Conservation (phyloP, 2,329 filamentous ascomycete genomes). For the Cordyceps cicadae region DNA sequence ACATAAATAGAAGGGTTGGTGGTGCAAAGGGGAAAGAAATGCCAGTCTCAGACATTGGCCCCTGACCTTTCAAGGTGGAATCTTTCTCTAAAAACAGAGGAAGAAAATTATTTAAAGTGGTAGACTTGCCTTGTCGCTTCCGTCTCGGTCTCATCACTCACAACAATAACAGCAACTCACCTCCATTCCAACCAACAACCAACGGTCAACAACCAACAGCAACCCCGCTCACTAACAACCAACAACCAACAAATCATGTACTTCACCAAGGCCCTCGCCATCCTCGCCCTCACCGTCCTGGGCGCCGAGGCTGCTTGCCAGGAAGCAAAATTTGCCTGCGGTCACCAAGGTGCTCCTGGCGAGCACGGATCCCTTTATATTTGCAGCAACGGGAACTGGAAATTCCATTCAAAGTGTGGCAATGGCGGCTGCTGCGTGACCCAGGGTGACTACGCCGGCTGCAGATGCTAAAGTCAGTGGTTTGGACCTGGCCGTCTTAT, state of each 20-base stretch:
- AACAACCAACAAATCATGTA: background rate
- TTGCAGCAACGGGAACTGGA: slow-evolving; percentile 3
- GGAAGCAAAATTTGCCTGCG: background rate
- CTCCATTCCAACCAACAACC: background rate
- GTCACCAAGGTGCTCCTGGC: background rate
- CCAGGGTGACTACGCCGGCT: slow-evolving; percentile 1
- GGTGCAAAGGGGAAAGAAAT: too few species aligned
- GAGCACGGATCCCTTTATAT: background rate
- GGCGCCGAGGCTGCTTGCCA: background rate
- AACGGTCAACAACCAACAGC: too few species aligned
- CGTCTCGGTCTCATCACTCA: background rate
- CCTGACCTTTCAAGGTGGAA: too few species aligned
- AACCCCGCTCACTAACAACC: too few species aligned
- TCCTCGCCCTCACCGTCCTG: slow-evolving; percentile 6
- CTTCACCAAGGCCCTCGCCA: slow-evolving; percentile 6
- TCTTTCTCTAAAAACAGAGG: too few species aligned
- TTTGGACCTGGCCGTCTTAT: background rate
- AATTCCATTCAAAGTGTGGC: background rate
- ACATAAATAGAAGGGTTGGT: too few species aligned
- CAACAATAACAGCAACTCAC: background rate
- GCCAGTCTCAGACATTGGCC: too few species aligned
- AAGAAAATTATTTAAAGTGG: background rate
- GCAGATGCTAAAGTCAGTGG: slow-evolving; percentile 1
- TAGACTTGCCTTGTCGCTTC: too few species aligned
- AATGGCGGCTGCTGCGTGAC: background rate